phyloP scores from a whole-genome alignment of 2,329 filamentous ascomycete genomes.

The Fusarium buharicum region DNA sequence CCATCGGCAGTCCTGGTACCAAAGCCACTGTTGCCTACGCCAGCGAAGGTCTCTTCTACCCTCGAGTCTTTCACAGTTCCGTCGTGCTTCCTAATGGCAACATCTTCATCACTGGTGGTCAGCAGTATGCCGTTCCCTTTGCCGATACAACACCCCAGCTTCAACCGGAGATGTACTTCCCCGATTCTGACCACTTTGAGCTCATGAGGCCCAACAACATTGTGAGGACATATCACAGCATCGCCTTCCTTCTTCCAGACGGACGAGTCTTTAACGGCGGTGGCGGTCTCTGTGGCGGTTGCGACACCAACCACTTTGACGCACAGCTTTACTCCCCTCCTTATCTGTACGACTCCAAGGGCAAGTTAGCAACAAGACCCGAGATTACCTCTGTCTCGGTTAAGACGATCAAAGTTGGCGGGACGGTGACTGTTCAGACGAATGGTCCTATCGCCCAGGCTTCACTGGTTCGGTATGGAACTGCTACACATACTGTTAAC shows the following conservation, averaged over 20 bases:
- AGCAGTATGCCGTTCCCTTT: slow-evolving; percentile 27
- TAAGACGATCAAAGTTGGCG: slow-evolving; percentile 6
- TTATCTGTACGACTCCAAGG: slow-evolving; percentile 25
- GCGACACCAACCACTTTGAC: slow-evolving; percentile 34
- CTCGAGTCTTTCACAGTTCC: slow-evolving; percentile 57
- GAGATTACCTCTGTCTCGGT: slow-evolving; percentile 18
- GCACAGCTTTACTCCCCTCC: slow-evolving; percentile 32
- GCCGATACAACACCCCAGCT: slow-evolving; percentile 28
- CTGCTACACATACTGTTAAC: slow-evolving; percentile 32
- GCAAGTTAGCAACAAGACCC: slow-evolving; percentile 18
- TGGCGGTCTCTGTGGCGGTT: slow-evolving; percentile 24
- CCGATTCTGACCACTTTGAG: slow-evolving; percentile 1
- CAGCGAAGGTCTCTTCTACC: slow-evolving; percentile 17
- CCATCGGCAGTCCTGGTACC: slow-evolving; percentile 49
- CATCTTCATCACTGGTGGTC: slow-evolving; percentile 60
- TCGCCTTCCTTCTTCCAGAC: slow-evolving; percentile 25
- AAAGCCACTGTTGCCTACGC: slow-evolving; percentile 15
- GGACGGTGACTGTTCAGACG: slow-evolving; percentile 13
- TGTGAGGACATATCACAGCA: slow-evolving; percentile 26
- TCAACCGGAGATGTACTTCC: slow-evolving; percentile 25
- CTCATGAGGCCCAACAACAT: slow-evolving; percentile 33
- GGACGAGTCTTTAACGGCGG: slow-evolving; percentile 34
- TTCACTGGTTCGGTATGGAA: slow-evolving; percentile 29
- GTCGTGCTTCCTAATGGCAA: slow-evolving; percentile 62
- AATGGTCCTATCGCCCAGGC: not conserved